Evolutionary conservation across 306 rosid species (phyloP), one percentile per base, ranked within the genome.

Genomic region (Acmispon strigosus): DNA sequence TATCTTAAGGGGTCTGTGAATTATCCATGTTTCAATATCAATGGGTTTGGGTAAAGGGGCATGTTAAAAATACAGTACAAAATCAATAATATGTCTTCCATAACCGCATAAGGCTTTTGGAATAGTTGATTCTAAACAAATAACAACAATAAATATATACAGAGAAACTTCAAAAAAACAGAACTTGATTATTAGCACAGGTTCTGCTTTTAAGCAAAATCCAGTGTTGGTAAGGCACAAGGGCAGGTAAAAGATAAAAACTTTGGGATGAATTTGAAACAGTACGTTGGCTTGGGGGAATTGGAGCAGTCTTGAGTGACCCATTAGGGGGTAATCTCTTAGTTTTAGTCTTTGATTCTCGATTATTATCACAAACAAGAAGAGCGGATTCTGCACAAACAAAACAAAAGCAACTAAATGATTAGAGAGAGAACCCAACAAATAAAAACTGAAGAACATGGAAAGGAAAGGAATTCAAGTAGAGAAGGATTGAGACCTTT

Each of bases 201-300:
- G 42, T 45, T 10, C 57, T 47, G n/a, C 41, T 37, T 16, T 27
- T 16, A 8, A 36, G 12, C 10, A 55, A 55, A 55, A 11, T 5
- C 5, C 22, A 59, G 47, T 15, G 16, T 8, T 15, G 27, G 27
- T 8, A 8, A 8, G 4, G 6, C 2, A 32, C 3, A 32, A 59
- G 15, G 36, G 37, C 6, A 37, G 6, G 14, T 14, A 32, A 22
- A 69, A 69, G 1, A 44, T 16, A 32, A 41, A 24, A 41, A 50
- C 13, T 12, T 12, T 6, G 4, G 17, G 18, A 57, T 24, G 45
- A 59, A 50, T 22, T 22, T 5, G 54, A 72, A 72, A 72, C 13
- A 24, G 49, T 74, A 91, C 97, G 77, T 74, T 82, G 89, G 81
- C 88, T 87, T 67, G 73, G 78, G 51, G 88, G 80, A 69, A 80